Conservation (phyloP, 169 alveolate species). For the Plasmodium blacklocki region DNA sequence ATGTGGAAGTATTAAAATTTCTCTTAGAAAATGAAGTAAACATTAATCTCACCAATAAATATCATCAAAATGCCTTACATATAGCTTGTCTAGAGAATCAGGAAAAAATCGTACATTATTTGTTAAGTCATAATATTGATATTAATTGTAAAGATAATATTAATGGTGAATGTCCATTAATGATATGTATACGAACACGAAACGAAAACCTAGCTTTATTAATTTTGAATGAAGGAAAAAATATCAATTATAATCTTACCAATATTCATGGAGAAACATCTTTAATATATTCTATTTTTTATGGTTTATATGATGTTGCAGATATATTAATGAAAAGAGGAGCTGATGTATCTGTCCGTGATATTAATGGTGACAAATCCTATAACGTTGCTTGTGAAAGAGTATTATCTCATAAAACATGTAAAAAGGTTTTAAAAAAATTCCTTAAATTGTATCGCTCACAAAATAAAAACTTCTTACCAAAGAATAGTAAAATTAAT, state of each 20-base stretch:
- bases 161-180: slow-evolving; percentile 89
- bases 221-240: slow-evolving; percentile 80
- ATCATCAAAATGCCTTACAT: slow-evolving; percentile 84
- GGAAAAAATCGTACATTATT: slow-evolving; percentile 67
- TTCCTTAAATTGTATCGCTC: slow-evolving; percentile 70
- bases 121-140: slow-evolving; percentile 70
- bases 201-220: slow-evolving; percentile 85
- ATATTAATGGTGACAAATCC: slow-evolving; percentile 74
- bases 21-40: slow-evolving; percentile 79
- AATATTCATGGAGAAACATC: slow-evolving; percentile 78
- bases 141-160: slow-evolving; percentile 82
- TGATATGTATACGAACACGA: slow-evolving; percentile 88
- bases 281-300: slow-evolving; percentile 66
- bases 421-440: slow-evolving; percentile 69
- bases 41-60: slow-evolving; percentile 77
- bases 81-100: slow-evolving; percentile 84
- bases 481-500: slow-evolving; percentile 55
- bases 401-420: slow-evolving; percentile 63
- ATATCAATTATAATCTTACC: slow-evolving; percentile 77
- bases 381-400: slow-evolving; percentile 78
- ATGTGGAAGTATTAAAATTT: slow-evolving; percentile 81
- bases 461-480: slow-evolving; percentile 68
- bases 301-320: slow-evolving; percentile 69
- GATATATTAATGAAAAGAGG: slow-evolving; percentile 76
- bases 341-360: slow-evolving; percentile 70